A percentile compares a stretch with the other conserved stretches of the same genome.
phyloP scores from a whole-genome alignment of 2,329 filamentous ascomycete genomes.

The Sarocladium strictum region DNA sequence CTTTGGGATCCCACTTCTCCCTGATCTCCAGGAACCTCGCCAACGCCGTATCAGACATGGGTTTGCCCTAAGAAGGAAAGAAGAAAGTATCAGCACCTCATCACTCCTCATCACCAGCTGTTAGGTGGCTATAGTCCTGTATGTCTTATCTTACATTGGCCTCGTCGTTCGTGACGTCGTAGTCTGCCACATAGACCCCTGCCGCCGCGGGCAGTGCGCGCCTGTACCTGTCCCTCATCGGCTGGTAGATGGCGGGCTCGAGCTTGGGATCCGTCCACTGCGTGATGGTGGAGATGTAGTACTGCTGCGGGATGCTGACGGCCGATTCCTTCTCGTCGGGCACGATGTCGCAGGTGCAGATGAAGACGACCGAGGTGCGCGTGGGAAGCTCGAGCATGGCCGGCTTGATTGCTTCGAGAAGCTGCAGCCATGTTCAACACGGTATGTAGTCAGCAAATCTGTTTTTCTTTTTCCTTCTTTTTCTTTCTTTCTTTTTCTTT shows the following conservation, averaged over 20 bases:
- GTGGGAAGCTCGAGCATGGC: neutral
- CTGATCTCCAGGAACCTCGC: neutral
- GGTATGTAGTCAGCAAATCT: no score
- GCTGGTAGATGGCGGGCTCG: neutral
- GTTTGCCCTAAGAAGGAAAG: neutral
- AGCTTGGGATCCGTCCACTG: neutral
- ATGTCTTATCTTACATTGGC: neutral
- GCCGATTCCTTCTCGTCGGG: neutral
- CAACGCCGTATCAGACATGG: neutral
- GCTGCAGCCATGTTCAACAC: no score
- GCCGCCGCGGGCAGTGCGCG: neutral
- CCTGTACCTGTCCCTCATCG: neutral
- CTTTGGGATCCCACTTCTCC: slow-evolving; percentile 8
- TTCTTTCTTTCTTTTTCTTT: no score
- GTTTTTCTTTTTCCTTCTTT: no score
- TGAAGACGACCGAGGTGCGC: neutral
- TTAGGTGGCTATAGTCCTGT: neutral
- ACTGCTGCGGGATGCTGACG: neutral
- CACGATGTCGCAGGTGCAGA: neutral
- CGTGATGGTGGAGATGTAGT: neutral
- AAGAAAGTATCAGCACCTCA: neutral
- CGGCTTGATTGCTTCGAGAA: neutral
- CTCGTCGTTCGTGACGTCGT: neutral
- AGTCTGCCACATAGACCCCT: neutral
- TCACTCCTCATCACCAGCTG: neutral